These are phyloP conservation scores for Cercophora newfieldiana DNA, from an alignment of 495 filamentous ascomycete species.

Conservation along the genomic window DNA sequence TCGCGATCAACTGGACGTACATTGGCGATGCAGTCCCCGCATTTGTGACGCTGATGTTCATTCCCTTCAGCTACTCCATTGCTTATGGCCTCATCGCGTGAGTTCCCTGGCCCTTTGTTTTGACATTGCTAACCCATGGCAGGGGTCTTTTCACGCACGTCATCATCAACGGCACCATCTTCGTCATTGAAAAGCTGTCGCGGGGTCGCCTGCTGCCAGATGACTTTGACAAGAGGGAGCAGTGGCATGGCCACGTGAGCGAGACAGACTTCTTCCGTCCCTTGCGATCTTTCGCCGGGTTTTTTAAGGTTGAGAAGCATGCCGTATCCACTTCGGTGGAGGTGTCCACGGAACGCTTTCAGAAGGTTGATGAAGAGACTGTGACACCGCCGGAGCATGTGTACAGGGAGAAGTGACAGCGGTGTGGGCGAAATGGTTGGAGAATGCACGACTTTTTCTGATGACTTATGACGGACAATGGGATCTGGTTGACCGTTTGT, in stretches of 20 bases:
- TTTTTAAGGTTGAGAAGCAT: background rate
- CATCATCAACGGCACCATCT: slow-evolving; percentile 12
- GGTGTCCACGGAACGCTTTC: background rate
- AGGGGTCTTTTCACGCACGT: slow-evolving; percentile 1
- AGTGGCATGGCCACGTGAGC: background rate
- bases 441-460: background rate
- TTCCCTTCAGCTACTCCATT: slow-evolving; percentile 77
- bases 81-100: slow-evolving; percentile 72
- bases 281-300: background rate
- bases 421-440: background rate
- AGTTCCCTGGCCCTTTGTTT: slow-evolving; percentile 13
- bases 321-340: background rate
- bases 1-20: slow-evolving; percentile 50
- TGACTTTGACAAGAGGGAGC: slow-evolving; percentile 7
- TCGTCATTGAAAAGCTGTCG: slow-evolving; percentile 1
- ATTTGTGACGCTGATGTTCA: slow-evolving; percentile 71
- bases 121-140: background rate
- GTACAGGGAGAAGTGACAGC: background rate
- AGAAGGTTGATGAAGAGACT: background rate
- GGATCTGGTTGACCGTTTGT: too few relatives aligned
- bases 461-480: background rate
- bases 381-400: background rate
- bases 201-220: background rate
- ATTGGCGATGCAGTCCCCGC: slow-evolving; percentile 71
- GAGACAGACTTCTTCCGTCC: slow-evolving; percentile 2